Evolutionary conservation across 169 alveolate species (phyloP), one percentile per base, ranked within the genome.

Genomic region (Eimeria tenella): DNA sequence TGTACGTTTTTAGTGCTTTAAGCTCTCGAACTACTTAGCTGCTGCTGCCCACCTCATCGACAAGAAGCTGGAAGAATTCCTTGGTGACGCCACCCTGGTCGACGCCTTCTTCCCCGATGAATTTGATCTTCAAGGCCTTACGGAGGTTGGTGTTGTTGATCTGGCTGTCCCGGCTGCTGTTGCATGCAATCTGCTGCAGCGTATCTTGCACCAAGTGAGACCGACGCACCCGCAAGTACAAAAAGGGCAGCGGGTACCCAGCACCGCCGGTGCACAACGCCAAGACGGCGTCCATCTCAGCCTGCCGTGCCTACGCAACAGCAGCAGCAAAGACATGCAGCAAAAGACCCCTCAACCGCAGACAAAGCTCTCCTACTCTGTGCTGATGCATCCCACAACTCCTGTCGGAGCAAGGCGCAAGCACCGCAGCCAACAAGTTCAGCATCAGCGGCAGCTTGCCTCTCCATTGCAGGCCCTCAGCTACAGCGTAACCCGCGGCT

Each of bases 41-140:
- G 68, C 68, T 11, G 68, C 68, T 71, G 83, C 83, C 21, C n/a
- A 83, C 95, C 95, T 93, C 95, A 52, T 97, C 96, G 52, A 97
- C 96, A 83, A 98, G 96, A 50, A 98, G 96, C 86, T 97, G 96
- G 93, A 98, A 98, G 86, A 98, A 98, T 91, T 98, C 99, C 94
- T 98, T 98, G 87, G 97, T 94, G 4, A 97, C 98, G 21, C 99
- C 99, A 5, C 99, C 99, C 88, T 98, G 99, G 93, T 98, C 99
- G 19, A 98, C 98, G 11, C 99, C 99, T 84, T 98, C 98, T 90
- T 98, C 99, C 13, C 98, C 98, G 56, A 87, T 90, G 95, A 98
- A 98, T 81, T 94, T 81, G 8, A 98, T 97, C 65, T 87, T 94
- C 77, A 96, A 96, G 58, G 95, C 96, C 91, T 96, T 96, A 84